Evolutionary conservation across 768 basidiomycete species (phyloP).

Genomic region (Cytidiella melzeri): DNA sequence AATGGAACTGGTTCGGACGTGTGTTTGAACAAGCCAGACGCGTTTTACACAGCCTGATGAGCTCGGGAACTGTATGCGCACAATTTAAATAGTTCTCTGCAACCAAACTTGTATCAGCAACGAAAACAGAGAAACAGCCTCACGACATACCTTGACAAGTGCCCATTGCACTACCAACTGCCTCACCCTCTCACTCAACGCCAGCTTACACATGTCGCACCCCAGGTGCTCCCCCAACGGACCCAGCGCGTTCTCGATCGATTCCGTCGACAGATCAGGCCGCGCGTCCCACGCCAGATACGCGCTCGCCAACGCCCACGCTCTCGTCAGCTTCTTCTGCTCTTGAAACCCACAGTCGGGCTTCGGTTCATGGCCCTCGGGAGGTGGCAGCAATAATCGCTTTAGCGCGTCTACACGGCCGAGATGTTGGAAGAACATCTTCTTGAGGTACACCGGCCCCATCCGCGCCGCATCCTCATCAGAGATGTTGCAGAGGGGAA

Average conservation of each 20-base stretch:
- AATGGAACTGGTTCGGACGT: no score
- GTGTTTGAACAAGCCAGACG: no score
- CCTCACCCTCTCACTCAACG: conserved; percentile 61
- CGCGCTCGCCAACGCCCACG: conserved; percentile 78
- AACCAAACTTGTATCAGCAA: no score
- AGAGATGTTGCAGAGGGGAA: conserved; percentile 57
- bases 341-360: conserved; percentile 61
- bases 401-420: conserved; percentile 80
- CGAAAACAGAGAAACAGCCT: no score
- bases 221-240: conserved; percentile 64
- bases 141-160: conserved; percentile 62
- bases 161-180: conserved; percentile 73
- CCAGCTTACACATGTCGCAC: conserved; percentile 62
- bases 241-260: conserved; percentile 66
- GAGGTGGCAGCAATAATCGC: conserved; percentile 67
- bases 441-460: conserved; percentile 72
- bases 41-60: no score
- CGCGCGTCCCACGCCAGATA: conserved; percentile 82
- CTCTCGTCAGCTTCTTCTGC: conserved; percentile 73
- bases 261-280: conserved; percentile 67
- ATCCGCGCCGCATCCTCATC: conserved; percentile 68
- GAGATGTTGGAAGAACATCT: conserved; percentile 79
- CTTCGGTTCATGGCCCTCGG: conserved; percentile 70
- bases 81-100: no score
- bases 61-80: no score